Evolutionary conservation across 2,329 filamentous ascomycete genomes (phyloP).

Genomic region (Colletotrichum cordylinicola): DNA sequence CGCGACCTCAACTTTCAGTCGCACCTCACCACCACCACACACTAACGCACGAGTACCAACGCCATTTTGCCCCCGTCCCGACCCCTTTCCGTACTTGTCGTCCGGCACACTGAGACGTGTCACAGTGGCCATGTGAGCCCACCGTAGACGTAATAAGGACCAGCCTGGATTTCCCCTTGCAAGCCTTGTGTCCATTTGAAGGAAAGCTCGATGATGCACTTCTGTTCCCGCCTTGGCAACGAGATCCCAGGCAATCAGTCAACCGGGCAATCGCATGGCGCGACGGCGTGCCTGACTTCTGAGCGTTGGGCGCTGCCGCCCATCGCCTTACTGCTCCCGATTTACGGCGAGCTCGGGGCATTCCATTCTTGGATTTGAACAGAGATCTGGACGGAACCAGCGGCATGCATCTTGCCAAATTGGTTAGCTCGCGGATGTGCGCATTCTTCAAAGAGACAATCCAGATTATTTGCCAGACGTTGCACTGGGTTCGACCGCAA

Average conservation of each 20-base stretch:
- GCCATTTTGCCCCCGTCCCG: neutral
- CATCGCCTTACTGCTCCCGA: neutral
- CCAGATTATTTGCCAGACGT: neutral
- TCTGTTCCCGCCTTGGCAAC: neutral
- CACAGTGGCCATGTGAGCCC: constrained; percentile 7
- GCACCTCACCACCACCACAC: neutral
- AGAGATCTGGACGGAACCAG: neutral
- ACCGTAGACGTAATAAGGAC: constrained; percentile 12
- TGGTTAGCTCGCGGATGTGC: neutral
- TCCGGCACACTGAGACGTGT: constrained; percentile 3
- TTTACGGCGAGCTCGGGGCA: neutral
- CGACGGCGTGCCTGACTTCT: neutral
- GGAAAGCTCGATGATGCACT: constrained; percentile 1
- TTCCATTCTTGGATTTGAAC: neutral
- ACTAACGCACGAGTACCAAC: neutral
- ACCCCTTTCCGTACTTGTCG: neutral
- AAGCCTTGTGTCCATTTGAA: neutral
- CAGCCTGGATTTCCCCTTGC: neutral
- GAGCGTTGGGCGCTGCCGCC: neutral
- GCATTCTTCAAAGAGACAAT: neutral
- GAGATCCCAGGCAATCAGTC: neutral
- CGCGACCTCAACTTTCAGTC: neutral
- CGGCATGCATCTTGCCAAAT: neutral
- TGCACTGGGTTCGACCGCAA: neutral
- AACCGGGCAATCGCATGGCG: neutral